A percentile compares a stretch with the other conserved stretches of the same genome.
These are phyloP conservation scores for Gaillardinia entomophila DNA, from an alignment of 805 yeast genomes.

Conservation along the genomic window DNA sequence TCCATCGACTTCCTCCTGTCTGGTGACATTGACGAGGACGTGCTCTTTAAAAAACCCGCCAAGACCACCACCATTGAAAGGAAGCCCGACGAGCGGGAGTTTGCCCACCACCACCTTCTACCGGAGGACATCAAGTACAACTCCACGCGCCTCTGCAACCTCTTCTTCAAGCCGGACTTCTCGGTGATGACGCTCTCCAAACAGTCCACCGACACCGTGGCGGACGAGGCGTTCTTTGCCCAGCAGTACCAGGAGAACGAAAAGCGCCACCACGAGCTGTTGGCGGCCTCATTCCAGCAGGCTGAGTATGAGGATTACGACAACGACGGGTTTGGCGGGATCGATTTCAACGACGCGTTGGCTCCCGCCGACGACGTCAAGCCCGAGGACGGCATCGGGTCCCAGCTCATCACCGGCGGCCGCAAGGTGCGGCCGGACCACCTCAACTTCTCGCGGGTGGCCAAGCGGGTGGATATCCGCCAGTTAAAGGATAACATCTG, in stretches of 20 bases:
- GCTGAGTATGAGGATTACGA: constrained; percentile 37
- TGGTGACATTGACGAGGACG: constrained; percentile 28
- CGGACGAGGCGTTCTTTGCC: constrained; percentile 72
- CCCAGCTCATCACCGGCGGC: constrained; percentile 8
- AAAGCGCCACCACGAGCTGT: constrained; percentile 26
- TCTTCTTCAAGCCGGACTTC: constrained; percentile 63
- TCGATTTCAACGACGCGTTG: constrained; percentile 41
- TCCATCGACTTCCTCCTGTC: constrained; percentile 24
- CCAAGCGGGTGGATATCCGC: constrained; percentile 76
- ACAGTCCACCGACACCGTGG: constrained; percentile 1
- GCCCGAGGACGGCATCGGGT: constrained; percentile 6
- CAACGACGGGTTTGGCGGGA: constrained; percentile 31
- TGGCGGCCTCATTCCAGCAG: constrained; percentile 33
- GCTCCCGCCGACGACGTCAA: constrained; percentile 13
- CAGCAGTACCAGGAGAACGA: constrained; percentile 45
- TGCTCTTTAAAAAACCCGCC: constrained; percentile 28
- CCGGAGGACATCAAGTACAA: constrained; percentile 75
- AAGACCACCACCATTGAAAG: constrained; percentile 7
- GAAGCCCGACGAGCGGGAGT: constrained; percentile 24
- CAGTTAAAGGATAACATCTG: constrained; percentile 71
- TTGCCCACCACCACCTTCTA: constrained; percentile 39
- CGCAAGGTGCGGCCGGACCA: constrained; percentile 29
- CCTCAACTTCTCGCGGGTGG: constrained; percentile 58
- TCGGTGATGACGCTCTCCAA: constrained; percentile 21
- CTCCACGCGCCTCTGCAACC: constrained; percentile 57